phyloP scores from a whole-genome alignment of 176 grass and related monocot genomes.

The Lolium multiflorum region DNA sequence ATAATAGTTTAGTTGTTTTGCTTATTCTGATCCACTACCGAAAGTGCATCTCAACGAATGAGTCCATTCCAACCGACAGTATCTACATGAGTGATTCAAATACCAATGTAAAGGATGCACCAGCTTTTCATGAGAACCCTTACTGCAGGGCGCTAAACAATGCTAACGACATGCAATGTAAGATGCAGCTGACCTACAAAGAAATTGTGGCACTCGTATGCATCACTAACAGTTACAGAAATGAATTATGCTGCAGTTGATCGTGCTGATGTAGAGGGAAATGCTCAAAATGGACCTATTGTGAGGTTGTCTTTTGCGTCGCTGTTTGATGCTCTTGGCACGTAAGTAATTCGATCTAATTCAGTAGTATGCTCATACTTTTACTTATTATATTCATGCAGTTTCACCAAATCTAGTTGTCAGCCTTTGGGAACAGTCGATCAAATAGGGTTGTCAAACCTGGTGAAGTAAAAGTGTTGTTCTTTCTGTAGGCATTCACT shows the following conservation, averaged over 20 bases:
- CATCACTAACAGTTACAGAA: slow-evolving; percentile 38
- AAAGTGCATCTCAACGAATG: slow-evolving; percentile 68
- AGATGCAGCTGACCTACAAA: slow-evolving; percentile 39
- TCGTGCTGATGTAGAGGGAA: slow-evolving; percentile 85
- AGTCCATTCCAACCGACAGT: slow-evolving; percentile 54
- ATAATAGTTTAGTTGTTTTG: slow-evolving; percentile 87
- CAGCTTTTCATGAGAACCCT: slow-evolving; percentile 84
- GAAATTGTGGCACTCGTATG: slow-evolving; percentile 17
- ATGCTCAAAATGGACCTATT: slow-evolving; percentile 82
- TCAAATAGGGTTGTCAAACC: neutral
- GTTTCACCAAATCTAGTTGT: slow-evolving; percentile 22
- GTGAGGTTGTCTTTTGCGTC: slow-evolving; percentile 90
- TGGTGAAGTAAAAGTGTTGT: neutral
- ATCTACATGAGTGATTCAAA: slow-evolving; percentile 52
- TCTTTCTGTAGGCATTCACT: slow-evolving; percentile 15
- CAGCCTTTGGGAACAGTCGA: neutral
- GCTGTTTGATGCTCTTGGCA: slow-evolving; percentile 88
- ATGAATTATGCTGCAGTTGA: slow-evolving; percentile 80
- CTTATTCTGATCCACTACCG: slow-evolving; percentile 91
- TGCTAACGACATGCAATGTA: slow-evolving; percentile 90
- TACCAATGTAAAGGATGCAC: slow-evolving; percentile 60
- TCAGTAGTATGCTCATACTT: neutral
- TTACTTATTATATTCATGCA: slow-evolving; percentile 20
- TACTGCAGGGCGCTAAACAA: slow-evolving; percentile 91
- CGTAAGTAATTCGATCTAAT: slow-evolving; percentile 50